Evolutionary conservation across 768 basidiomycete genomes (phyloP).

Genomic region (Tremella fuciformis): DNA sequence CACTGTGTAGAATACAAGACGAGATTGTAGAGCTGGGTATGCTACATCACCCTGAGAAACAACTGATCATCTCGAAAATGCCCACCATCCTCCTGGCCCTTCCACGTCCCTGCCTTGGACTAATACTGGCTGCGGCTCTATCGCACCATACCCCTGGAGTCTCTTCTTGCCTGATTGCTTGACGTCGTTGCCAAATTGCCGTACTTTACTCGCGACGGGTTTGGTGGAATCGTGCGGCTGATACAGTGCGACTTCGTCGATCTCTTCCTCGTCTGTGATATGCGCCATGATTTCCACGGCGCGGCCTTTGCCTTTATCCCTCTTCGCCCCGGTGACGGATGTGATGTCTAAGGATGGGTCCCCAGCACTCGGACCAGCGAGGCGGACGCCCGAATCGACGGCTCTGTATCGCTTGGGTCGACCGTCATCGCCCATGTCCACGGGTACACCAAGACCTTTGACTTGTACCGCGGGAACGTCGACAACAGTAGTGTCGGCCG

Average conservation of each 20-base stretch:
- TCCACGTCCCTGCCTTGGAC: no score
- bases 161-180: no score
- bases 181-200: no score
- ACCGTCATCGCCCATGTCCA: slow-evolving; percentile 3
- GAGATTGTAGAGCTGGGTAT: no score
- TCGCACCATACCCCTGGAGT: no score
- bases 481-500: slow-evolving; percentile 12
- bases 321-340: slow-evolving; percentile 8
- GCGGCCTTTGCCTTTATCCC: slow-evolving; percentile 32
- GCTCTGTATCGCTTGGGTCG: slow-evolving; percentile 33
- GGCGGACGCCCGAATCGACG: slow-evolving; percentile 41
- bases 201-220: no score
- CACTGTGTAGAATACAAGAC: no score
- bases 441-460: background rate
- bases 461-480: slow-evolving; percentile 25
- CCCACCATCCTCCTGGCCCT: no score
- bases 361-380: slow-evolving; percentile 33
- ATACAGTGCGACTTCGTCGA: slow-evolving; percentile 13
- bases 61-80: no score
- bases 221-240: slow-evolving; percentile 10
- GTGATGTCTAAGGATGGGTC: slow-evolving; percentile 19
- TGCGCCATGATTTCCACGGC: slow-evolving; percentile 35
- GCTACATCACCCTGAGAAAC: no score
- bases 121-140: no score
- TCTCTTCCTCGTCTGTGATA: slow-evolving; percentile 34